A percentile compares a stretch with the other conserved stretches of the same genome.
These are phyloP conservation scores for Botrytis tulipae DNA, from an alignment of 2,329 filamentous ascomycete species.

Conservation along the genomic window DNA sequence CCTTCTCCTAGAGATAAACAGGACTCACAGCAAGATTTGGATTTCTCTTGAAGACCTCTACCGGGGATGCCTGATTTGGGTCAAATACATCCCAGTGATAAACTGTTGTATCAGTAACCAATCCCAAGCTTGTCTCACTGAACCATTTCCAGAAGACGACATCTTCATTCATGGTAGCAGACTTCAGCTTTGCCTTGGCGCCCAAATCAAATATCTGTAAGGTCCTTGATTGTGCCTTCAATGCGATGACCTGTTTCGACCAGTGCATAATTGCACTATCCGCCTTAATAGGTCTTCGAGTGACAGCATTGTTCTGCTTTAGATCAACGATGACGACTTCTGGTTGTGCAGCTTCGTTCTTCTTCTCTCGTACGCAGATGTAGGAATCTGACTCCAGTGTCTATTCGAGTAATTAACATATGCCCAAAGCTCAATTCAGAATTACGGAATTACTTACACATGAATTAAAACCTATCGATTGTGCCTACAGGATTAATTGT, in stretches of 20 bases:
- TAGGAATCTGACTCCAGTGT: slow-evolving; percentile 97
- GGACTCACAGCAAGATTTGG: slow-evolving; percentile 77
- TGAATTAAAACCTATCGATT: slow-evolving; percentile 81
- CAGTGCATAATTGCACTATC: slow-evolving; percentile 99
- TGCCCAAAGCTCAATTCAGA: slow-evolving; percentile 7
- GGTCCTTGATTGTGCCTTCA: slow-evolving; percentile 91
- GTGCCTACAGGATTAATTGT: slow-evolving; percentile 50
- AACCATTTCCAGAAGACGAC: slow-evolving; percentile 99
- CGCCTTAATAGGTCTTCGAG: slow-evolving; percentile 92
- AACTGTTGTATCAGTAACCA: slow-evolving; percentile 87
- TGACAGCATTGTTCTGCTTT: slow-evolving; percentile 96
- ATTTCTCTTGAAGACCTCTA: slow-evolving; percentile 94
- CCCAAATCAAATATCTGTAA: slow-evolving; percentile 96
- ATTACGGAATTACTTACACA: slow-evolving; percentile 59
- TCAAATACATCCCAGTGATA: slow-evolving; percentile 99
- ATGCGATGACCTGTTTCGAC: slow-evolving; percentile 90
- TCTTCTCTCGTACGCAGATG: slow-evolving; percentile 95
- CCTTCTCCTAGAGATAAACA: neutral
- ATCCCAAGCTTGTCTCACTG: slow-evolving; percentile 79
- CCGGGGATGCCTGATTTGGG: slow-evolving; percentile 70
- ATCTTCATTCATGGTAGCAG: slow-evolving; percentile 93
- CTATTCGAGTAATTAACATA: slow-evolving; percentile 47
- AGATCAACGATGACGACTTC: slow-evolving; percentile 98
- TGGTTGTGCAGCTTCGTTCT: slow-evolving; percentile 76
- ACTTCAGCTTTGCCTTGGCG: slow-evolving; percentile 94